Evolutionary conservation across 345 rosid genomes (phyloP).

Genomic region (Ricinus communis): DNA sequence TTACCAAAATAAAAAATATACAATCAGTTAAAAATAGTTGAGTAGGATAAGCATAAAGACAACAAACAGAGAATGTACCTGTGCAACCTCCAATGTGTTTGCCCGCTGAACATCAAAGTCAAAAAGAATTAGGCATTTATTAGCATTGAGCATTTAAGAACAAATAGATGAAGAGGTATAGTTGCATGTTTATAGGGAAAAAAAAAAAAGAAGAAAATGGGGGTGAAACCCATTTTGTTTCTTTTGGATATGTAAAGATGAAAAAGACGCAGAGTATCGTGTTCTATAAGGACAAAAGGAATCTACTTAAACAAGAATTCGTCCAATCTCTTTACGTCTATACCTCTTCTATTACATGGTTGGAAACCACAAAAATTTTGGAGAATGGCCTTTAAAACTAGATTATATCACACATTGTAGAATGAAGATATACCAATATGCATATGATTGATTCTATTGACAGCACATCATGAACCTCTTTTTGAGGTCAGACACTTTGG

Average conservation of each 20-base stretch:
- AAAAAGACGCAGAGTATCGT: too few relatives aligned
- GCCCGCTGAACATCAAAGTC: constrained; percentile 60
- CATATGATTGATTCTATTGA: neutral
- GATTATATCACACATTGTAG: too few relatives aligned
- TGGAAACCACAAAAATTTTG: too few relatives aligned
- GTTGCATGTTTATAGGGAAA: neutral
- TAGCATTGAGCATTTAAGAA: neutral
- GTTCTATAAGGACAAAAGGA: too few relatives aligned
- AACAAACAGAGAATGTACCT: constrained; percentile 44
- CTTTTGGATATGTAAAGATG: neutral
- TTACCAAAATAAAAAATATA: neutral
- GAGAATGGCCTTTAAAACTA: too few relatives aligned
- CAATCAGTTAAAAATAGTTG: neutral
- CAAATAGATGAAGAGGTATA: neutral
- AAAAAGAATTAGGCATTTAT: constrained; percentile 15
- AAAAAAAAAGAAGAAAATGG: neutral
- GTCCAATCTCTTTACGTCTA: too few relatives aligned
- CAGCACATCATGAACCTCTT: too few relatives aligned
- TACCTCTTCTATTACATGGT: too few relatives aligned
- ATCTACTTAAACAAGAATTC: too few relatives aligned
- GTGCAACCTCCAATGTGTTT: constrained; percentile 93
- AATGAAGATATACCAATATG: too few relatives aligned
- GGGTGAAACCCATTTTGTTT: too few relatives aligned
- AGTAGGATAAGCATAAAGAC: neutral
- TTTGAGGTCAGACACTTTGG: too few relatives aligned